These are phyloP conservation scores for Metschnikowia reukaufii DNA, from an alignment of 805 yeast species.

Conservation along the genomic window DNA sequence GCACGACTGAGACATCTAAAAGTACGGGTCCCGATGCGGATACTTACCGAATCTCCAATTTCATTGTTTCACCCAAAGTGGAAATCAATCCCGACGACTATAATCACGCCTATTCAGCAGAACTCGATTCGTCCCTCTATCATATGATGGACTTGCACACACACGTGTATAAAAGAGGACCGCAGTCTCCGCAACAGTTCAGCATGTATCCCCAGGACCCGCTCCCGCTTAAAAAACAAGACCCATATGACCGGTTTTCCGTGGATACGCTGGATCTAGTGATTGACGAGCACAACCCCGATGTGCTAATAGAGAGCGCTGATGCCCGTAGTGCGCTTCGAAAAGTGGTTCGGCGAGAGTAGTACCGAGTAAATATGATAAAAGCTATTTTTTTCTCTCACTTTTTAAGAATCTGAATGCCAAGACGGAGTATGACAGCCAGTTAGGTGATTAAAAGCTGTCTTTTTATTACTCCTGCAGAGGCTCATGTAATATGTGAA, in stretches of 20 bases:
- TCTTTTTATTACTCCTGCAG: too few species aligned
- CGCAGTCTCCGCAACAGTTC: neutral
- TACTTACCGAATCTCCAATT: neutral
- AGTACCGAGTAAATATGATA: neutral
- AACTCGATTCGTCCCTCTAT: conserved; percentile 1
- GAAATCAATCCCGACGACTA: neutral
- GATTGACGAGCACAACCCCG: conserved; percentile 1
- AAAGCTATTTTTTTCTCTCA: neutral
- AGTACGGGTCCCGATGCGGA: neutral
- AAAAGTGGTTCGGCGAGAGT: conserved; percentile 7
- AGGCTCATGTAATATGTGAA: too few species aligned
- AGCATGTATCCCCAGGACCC: neutral
- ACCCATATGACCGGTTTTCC: neutral
- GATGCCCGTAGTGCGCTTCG: conserved; percentile 14
- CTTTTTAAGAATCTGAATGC: too few species aligned
- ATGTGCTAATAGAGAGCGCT: conserved; percentile 17
- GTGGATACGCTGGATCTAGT: conserved; percentile 2
- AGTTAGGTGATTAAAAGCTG: too few species aligned
- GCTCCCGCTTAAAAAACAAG: neutral
- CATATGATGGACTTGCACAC: conserved; percentile 4
- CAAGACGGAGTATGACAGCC: too few species aligned
- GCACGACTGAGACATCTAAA: neutral
- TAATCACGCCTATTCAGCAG: neutral
- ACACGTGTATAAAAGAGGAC: neutral
- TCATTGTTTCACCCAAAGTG: neutral